Conservation (phyloP, 1,139 yeast species). For the Candida tropicalis region DNA sequence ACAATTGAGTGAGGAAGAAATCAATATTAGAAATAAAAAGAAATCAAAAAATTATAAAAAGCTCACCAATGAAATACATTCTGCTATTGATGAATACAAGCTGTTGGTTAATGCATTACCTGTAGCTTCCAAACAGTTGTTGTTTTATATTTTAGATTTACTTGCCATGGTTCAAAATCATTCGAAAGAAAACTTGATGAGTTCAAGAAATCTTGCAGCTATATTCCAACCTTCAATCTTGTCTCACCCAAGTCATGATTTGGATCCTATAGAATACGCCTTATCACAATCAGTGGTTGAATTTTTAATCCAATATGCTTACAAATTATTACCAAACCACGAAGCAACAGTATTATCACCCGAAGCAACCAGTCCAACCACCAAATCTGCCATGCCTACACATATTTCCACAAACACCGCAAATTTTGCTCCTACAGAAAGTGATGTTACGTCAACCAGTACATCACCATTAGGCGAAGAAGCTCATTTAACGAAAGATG, state of each 20-base stretch:
- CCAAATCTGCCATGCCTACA: conserved; percentile 1
- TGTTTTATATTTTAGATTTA: conserved; percentile 87
- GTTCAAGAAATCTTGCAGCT: conserved; percentile 91
- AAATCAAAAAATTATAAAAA: conserved; percentile 42
- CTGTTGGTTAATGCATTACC: conserved; percentile 68
- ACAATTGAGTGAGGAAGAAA: conserved; percentile 12
- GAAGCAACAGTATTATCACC: conserved; percentile 11
- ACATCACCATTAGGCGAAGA: conserved; percentile 19
- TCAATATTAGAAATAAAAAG: conserved; percentile 16
- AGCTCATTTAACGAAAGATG: conserved; percentile 4
- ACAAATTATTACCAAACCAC: conserved; percentile 64
- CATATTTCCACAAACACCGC: conserved; percentile 2
- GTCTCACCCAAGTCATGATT: conserved; percentile 89
- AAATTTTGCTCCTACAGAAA: conserved; percentile 6
- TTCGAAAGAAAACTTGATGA: conserved; percentile 81
- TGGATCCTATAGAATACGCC: conserved; percentile 90
- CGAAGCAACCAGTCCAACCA: conserved; percentile 8
- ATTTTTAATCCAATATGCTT: conserved; percentile 84
- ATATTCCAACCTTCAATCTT: conserved; percentile 94
- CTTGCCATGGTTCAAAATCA: conserved; percentile 84
- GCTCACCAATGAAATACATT: conserved; percentile 61
- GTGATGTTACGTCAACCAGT: conserved; percentile 22
- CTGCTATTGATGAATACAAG: conserved; percentile 74
- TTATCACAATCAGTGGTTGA: conserved; percentile 86
- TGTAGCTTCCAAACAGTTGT: conserved; percentile 69